Percentiles rank a stretch among this genome's conserved stretches.
Evolutionary conservation across 2,329 filamentous ascomycete genomes (phyloP).

Genomic region (Didymellaceae sp.): DNA sequence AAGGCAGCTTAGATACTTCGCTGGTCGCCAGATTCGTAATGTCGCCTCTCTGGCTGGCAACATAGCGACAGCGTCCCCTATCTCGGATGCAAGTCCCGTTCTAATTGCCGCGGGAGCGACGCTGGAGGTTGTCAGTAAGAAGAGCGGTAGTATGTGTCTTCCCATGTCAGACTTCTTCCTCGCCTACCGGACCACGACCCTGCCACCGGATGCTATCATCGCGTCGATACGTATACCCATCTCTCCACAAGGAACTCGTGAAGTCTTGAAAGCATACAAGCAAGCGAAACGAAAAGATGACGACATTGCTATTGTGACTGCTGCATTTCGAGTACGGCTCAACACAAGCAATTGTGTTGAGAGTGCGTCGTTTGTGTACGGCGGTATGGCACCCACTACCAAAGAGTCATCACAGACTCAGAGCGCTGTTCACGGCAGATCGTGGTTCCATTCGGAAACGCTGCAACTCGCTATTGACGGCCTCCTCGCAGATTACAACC

Average conservation of each 20-base stretch:
- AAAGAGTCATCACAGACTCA: constrained; percentile 78
- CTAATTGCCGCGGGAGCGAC: constrained; percentile 83
- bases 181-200: constrained; percentile 82
- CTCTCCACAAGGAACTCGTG: constrained; percentile 67
- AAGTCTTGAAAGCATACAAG: constrained; percentile 89
- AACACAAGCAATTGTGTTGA: constrained; percentile 71
- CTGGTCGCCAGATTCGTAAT: constrained; percentile 91
- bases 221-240: constrained; percentile 81
- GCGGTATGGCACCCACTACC: constrained; percentile 91
- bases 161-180: constrained; percentile 90
- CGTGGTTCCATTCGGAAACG: constrained; percentile 78
- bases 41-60: constrained; percentile 94
- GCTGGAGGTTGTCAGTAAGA: constrained; percentile 76
- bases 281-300: constrained; percentile 96
- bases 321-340: constrained; percentile 77
- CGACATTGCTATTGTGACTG: constrained; percentile 95
- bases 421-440: constrained; percentile 74
- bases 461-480: constrained; percentile 85
- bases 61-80: constrained; percentile 89
- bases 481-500: constrained; percentile 81
- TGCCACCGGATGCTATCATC: constrained; percentile 80
- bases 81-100: constrained; percentile 92
- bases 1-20: constrained; percentile 95
- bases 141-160: constrained; percentile 60
- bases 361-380: constrained; percentile 81